Percentiles rank a stretch among this genome's conserved stretches.
These are phyloP conservation scores for Polytrichum commune DNA, from an alignment of 225 moss, liverwort and hornwort species.

Conservation along the genomic window DNA sequence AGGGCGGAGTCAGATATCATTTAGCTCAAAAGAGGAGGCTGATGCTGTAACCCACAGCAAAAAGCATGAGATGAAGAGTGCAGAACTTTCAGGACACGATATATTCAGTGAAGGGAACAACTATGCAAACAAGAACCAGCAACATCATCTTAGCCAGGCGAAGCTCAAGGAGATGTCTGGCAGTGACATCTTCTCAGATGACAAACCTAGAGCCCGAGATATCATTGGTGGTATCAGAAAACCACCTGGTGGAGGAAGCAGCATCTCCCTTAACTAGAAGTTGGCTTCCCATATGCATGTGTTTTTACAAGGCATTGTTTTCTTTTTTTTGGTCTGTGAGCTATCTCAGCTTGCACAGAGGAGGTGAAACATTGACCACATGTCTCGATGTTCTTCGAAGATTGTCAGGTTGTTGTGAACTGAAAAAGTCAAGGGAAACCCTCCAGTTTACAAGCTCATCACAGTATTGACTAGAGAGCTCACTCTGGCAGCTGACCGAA, in stretches of 20 bases:
- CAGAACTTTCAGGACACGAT: constrained; percentile 90
- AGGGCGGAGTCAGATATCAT: constrained; percentile 90
- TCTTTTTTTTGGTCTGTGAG: constrained; percentile 5
- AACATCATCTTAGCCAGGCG: constrained; percentile 81
- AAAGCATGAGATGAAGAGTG: constrained; percentile 79
- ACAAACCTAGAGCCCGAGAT: constrained; percentile 81
- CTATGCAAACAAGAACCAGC: constrained; percentile 51
- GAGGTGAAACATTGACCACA: not conserved
- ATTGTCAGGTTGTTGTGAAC: not conserved
- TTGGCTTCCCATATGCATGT: not conserved
- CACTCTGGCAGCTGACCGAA: not conserved
- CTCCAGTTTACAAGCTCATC: not conserved
- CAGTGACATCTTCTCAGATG: constrained; percentile 92
- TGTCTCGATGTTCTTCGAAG: not conserved
- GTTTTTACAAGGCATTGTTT: not conserved
- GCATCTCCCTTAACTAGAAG: constrained; percentile 78
- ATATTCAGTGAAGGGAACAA: constrained; percentile 84
- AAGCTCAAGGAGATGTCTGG: constrained; percentile 92
- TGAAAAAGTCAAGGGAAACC: not conserved
- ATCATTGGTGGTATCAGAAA: constrained; percentile 94
- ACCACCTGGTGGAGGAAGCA: constrained; percentile 94
- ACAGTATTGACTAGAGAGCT: constrained; percentile 3
- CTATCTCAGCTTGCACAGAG: constrained; percentile 1
- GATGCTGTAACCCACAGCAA: constrained; percentile 54
- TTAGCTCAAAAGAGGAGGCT: constrained; percentile 45